Conservation (phyloP, 257 asterid species). For the Ehretia macrophylla region DNA sequence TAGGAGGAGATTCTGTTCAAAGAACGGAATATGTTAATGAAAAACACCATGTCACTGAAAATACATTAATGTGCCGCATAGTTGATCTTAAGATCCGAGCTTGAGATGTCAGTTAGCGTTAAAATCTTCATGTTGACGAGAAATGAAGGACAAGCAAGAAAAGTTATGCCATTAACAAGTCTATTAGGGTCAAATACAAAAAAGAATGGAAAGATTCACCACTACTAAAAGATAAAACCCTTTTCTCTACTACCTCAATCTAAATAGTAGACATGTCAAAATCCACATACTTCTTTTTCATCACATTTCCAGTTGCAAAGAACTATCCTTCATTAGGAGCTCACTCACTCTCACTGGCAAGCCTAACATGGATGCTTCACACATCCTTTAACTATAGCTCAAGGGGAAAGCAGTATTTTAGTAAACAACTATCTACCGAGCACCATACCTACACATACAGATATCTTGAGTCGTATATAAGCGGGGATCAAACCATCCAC, state of each 20-base stretch:
- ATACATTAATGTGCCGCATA: not conserved
- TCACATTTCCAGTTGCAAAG: not conserved
- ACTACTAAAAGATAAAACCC: not conserved
- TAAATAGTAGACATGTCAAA: not conserved
- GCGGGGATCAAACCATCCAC: too few relatives aligned
- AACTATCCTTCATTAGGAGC: not conserved
- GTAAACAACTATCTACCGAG: not conserved
- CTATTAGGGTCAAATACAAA: not conserved
- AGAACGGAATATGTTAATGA: not conserved
- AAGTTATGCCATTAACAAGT: too few relatives aligned
- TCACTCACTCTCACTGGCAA: not conserved
- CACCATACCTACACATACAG: not conserved
- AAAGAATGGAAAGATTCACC: not conserved
- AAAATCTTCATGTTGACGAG: too few relatives aligned
- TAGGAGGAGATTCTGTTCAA: constrained; percentile 47
- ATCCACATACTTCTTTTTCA: not conserved
- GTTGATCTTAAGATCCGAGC: not conserved
- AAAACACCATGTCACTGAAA: not conserved
- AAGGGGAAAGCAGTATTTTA: not conserved
- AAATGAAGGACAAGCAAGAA: too few relatives aligned
- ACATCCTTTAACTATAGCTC: not conserved
- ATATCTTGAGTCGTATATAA: not conserved
- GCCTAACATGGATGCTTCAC: not conserved
- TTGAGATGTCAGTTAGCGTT: not conserved
- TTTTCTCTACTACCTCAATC: not conserved